Evolutionary conservation across 495 filamentous ascomycete species (phyloP).

Genomic region (Penicillium canescens): DNA sequence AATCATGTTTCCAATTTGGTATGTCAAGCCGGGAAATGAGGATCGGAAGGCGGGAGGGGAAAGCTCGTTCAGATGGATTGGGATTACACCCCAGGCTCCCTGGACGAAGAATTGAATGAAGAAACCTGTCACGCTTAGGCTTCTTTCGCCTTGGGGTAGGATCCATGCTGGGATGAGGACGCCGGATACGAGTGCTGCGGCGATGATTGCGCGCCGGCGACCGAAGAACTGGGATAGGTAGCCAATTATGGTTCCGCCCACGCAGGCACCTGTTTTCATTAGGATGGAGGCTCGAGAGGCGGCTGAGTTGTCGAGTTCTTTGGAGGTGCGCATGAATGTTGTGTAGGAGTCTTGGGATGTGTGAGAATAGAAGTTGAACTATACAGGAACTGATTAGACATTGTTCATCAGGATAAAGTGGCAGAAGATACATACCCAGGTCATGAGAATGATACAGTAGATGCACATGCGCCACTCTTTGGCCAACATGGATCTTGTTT

Average conservation of each 20-base stretch:
- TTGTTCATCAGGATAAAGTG: not conserved
- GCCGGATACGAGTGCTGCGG: slow-evolving; percentile 55
- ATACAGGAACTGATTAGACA: not conserved
- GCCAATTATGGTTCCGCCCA: slow-evolving; percentile 71
- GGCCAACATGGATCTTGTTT: slow-evolving; percentile 60
- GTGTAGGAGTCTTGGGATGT: slow-evolving; percentile 76
- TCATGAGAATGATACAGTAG: slow-evolving; percentile 73
- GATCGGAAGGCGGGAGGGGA: slow-evolving; percentile 74
- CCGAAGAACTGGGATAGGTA: slow-evolving; percentile 73
- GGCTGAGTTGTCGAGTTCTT: slow-evolving; percentile 57
- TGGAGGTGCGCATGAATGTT: slow-evolving; percentile 69
- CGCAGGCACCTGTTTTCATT: slow-evolving; percentile 71
- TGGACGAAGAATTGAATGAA: slow-evolving; percentile 79
- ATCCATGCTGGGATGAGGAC: slow-evolving; percentile 72
- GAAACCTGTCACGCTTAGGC: slow-evolving; percentile 67
- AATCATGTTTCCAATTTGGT: slow-evolving; percentile 77
- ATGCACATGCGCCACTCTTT: slow-evolving; percentile 71
- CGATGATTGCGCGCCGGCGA: slow-evolving; percentile 65
- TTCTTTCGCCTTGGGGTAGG: slow-evolving; percentile 54
- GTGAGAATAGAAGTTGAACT: slow-evolving; percentile 62
- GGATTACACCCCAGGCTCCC: slow-evolving; percentile 76
- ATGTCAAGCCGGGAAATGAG: slow-evolving; percentile 49
- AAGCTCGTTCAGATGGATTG: slow-evolving; percentile 78
- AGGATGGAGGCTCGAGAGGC: slow-evolving; percentile 71
- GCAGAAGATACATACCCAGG: slow-evolving; percentile 51